These are phyloP conservation scores for Kalaharituber pfeilii DNA, from an alignment of 2,329 filamentous ascomycete species.

Conservation along the genomic window DNA sequence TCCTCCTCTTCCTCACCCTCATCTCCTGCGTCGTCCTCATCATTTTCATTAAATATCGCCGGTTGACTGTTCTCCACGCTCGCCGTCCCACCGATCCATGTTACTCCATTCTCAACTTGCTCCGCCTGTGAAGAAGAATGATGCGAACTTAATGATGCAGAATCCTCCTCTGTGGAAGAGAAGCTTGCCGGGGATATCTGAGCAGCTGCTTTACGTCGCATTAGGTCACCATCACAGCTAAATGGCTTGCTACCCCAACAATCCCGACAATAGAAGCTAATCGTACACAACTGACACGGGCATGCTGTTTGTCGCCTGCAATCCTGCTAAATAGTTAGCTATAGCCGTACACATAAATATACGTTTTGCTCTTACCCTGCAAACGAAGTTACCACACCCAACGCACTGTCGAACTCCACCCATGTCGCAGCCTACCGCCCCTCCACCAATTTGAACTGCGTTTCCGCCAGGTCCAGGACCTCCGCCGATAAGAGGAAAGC, in stretches of 20 bases:
- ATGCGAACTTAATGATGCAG: too few species aligned
- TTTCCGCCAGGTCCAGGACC: not conserved
- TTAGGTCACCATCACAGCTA: not conserved
- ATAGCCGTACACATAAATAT: not conserved
- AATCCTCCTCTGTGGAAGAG: too few species aligned
- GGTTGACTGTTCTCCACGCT: not conserved
- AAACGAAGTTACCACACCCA: not conserved
- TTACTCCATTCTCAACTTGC: too few species aligned
- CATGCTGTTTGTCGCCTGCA: not conserved
- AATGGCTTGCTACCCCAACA: slow-evolving; percentile 1
- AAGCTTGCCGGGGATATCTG: not conserved
- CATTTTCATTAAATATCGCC: not conserved
- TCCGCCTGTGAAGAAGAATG: too few species aligned
- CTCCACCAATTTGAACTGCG: not conserved
- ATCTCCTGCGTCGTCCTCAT: not conserved
- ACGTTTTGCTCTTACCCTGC: not conserved
- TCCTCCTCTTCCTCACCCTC: not conserved
- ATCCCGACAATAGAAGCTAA: not conserved
- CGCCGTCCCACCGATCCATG: not conserved
- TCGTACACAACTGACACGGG: not conserved
- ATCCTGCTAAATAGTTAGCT: not conserved
- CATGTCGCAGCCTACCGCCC: not conserved
- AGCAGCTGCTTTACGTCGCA: not conserved
- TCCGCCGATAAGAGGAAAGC: not conserved
- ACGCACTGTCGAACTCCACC: not conserved